A percentile compares a stretch with the other conserved stretches of the same genome.
Conservation (phyloP, 1,139 yeast species). For the Debaryomycetaceae sp. region DNA sequence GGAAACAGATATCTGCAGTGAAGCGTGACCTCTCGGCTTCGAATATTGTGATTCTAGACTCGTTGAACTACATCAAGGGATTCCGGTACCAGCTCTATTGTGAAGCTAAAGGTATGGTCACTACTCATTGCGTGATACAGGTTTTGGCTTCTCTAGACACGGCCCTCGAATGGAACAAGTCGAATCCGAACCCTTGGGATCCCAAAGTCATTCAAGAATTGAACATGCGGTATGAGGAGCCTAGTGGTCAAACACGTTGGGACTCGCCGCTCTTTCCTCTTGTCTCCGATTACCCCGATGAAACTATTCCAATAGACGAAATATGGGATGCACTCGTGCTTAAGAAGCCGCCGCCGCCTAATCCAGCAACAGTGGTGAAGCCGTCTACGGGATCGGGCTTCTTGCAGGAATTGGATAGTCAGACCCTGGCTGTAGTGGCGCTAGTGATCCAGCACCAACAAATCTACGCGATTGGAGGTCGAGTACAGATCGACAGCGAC, state of each 20-base stretch:
- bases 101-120: constrained; percentile 76
- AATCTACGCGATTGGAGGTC: constrained; percentile 43
- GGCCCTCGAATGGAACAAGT: constrained; percentile 53
- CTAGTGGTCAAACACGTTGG: constrained; percentile 80
- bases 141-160: constrained; percentile 56
- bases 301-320: constrained; percentile 47
- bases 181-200: constrained; percentile 41
- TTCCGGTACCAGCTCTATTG: constrained; percentile 89
- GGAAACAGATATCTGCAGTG: constrained; percentile 79
- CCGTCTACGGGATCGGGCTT: constrained; percentile 67
- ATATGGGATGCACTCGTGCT: constrained; percentile 65
- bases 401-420: constrained; percentile 66
- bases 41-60: constrained; percentile 73
- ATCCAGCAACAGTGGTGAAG: constrained; percentile 64
- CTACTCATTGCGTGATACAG: constrained; percentile 78
- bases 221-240: constrained; percentile 87
- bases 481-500: constrained; percentile 28
- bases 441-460: constrained; percentile 53
- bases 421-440: constrained; percentile 53
- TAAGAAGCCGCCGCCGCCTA: constrained; percentile 57
- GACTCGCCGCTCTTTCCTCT: constrained; percentile 83
- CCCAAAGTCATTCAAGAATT: constrained; percentile 55
- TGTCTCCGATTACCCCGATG: constrained; percentile 44
- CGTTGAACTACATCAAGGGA: constrained; percentile 87
- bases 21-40: constrained; percentile 64